phyloP scores from a whole-genome alignment of 2,329 filamentous ascomycete species.

The Apiospora saccharicola region DNA sequence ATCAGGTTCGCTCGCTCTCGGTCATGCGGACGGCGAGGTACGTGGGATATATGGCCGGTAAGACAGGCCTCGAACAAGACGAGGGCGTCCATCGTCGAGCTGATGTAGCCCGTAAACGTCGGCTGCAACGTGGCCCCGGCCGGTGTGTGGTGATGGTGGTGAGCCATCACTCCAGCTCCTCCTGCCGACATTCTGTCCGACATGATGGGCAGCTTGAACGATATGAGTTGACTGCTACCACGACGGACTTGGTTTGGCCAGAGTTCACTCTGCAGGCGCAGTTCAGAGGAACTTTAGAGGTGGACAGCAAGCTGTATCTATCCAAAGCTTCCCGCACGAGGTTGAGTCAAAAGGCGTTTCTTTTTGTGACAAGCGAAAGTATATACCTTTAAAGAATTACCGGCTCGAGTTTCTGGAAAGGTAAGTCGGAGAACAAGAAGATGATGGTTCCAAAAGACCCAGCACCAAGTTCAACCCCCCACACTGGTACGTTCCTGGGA shows the following conservation, averaged over 20 bases:
- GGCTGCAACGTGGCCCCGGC: constrained; percentile 57
- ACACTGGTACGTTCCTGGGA: constrained; percentile 22
- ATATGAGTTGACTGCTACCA: neutral
- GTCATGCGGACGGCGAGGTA: constrained; percentile 85
- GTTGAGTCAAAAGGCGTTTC: constrained; percentile 13
- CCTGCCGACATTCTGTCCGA: constrained; percentile 30
- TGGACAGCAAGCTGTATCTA: constrained; percentile 31
- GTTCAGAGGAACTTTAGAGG: constrained; percentile 24
- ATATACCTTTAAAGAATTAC: constrained; percentile 30
- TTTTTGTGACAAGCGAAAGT: constrained; percentile 27
- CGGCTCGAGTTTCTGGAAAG: constrained; percentile 24
- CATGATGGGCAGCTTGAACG: constrained; percentile 35
- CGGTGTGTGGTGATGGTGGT: constrained; percentile 28
- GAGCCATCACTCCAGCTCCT: neutral
- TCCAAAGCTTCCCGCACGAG: constrained; percentile 30
- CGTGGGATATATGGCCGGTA: constrained; percentile 73
- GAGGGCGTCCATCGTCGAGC: constrained; percentile 77
- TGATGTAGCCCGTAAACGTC: constrained; percentile 72
- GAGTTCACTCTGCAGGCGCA: constrained; percentile 20
- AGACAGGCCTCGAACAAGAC: constrained; percentile 83
- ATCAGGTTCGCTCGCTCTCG: constrained; percentile 81
- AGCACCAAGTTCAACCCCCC: constrained; percentile 21
- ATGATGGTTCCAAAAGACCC: constrained; percentile 13
- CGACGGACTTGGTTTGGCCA: constrained; percentile 18
- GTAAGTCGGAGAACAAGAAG: constrained; percentile 11